Base-by-base conservation (phyloP, 495 filamentous ascomycete species). In the Annulohypoxylon stygium region DNA sequence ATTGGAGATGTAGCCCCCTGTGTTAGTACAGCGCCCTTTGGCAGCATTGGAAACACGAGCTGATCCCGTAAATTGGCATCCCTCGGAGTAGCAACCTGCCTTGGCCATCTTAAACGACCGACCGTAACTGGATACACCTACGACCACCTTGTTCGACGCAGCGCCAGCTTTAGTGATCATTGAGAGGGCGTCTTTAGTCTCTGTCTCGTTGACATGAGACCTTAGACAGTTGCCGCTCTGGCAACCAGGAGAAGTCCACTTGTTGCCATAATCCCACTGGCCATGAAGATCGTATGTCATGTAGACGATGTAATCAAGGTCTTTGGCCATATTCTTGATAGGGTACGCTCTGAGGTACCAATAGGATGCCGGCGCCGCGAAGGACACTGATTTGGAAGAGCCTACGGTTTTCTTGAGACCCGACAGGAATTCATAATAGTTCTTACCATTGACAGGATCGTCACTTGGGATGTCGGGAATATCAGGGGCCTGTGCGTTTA, bases 241-340 rank as follows among this genome's bases (percentile, higher is more conserved):
- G 33, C 54, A 57, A 14, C 54, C 54, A 18, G 54, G 54, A 61
- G 23, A 43, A 43, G 30, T 53, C 34, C 33, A 63, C 45, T 37
- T 37, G 30, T 63, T 63, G 6, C 30, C 30, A 53, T 63, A 63
- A 37, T 63, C 61, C 61, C 61, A 63, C 30, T 71, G 61, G 7
- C 72, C 77, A 18, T 78, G 78, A 0, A 79, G 54, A 37, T 81
- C 79, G 36, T 81, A 81, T 0, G 75, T 78, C 78, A 80, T 76
- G 50, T 71, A 78, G 3, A 80, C 43, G 23, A 81, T 77, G 64
- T 81, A 81, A 41, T 81, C 77, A 16, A 80, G 14, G 2, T 60
- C 50, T 12, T 41, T 57, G 36, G 69, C 58, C 1, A 82, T 81
- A 1, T 68, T 23, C 2, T 58, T 53, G 34, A 80, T 70, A 41